Percentiles rank a stretch among this genome's conserved stretches.
Evolutionary conservation across 2,329 filamentous ascomycete species (phyloP).

Genomic region (Aspergillus pseudoviridinutans): DNA sequence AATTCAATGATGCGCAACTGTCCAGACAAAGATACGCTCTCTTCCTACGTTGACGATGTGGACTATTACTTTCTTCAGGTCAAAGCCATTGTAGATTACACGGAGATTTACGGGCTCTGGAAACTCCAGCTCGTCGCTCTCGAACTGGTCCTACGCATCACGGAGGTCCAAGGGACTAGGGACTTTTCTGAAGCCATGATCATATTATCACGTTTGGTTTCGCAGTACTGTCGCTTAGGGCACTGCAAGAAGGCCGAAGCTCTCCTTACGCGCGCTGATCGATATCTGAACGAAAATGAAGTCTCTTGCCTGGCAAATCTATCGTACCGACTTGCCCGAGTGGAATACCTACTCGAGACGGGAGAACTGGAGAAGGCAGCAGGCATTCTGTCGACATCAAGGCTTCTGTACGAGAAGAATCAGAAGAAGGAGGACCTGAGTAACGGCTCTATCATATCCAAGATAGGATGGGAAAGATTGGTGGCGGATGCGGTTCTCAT

Average conservation of each 20-base stretch:
- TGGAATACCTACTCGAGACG: conserved; percentile 68
- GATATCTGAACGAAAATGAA: conserved; percentile 40
- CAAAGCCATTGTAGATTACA: conserved; percentile 52
- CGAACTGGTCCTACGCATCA: conserved; percentile 45
- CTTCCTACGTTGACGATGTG: conserved; percentile 47
- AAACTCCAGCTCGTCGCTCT: conserved; percentile 48
- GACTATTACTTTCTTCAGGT: conserved; percentile 50
- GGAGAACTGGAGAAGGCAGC: conserved; percentile 61
- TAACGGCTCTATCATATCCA: conserved; percentile 35
- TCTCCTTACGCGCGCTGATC: conserved; percentile 57
- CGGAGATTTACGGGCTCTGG: conserved; percentile 55
- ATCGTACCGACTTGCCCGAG: conserved; percentile 65
- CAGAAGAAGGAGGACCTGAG: conserved; percentile 27
- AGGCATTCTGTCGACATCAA: conserved; percentile 29
- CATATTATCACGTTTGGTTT: conserved; percentile 45
- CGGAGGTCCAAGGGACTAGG: conserved; percentile 42
- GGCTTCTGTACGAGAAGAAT: conserved; percentile 29
- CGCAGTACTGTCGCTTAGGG: conserved; percentile 57
- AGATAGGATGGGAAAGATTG: conserved; percentile 49
- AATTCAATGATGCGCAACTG: conserved; percentile 42
- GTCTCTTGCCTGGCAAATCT: conserved; percentile 46
- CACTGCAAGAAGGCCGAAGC: conserved; percentile 56
- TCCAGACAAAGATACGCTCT: conserved; percentile 39
- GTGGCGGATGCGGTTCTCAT: conserved; percentile 60
- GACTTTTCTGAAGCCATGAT: conserved; percentile 39